Evolutionary conservation across 495 filamentous ascomycete genomes (phyloP), one percentile per base, ranked within the genome.

Genomic region (Parmelia sp.): DNA sequence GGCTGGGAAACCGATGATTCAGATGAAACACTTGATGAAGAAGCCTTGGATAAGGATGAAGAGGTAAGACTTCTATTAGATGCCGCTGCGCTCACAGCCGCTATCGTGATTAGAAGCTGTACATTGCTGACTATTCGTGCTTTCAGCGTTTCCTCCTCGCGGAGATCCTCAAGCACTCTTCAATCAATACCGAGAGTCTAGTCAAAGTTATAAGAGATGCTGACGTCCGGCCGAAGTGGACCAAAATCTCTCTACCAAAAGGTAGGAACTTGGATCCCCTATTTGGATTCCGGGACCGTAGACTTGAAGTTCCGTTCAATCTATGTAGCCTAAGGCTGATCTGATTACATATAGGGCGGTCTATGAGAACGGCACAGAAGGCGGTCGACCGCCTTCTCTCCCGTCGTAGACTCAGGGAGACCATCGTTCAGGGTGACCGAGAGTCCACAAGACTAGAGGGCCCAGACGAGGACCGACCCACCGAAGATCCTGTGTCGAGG

Each of bases 91-190:
- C 33, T 40, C 23, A 5, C 11, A 14, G 17, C 0, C 37, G 31
- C 19, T 31, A 21, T 8, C 4, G 27, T 58, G 31, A 6, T 36
- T 19, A n/a, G 35, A 27, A 21, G 21, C 14, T 25, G 23, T 27
- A 15, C n/a, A 25, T 21, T 25, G 35, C 57, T 59, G 27, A 59
- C 57, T 9, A 17, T 17, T 27, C 17, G 19, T 17, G 2, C n/a
- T 59, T 59, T 3, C 35, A 59, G 57, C 57, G 57, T 29, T 59
- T 42, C n/a, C 35, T 59, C 39, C 57, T 59, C 5, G 21, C 57
- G 10, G 57, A 59, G n/a, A 17, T 59, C 15, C 57, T 59, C 10
- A 59, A 59, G 27, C 10, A 25, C 11, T 59, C 57, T n/a, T 59
- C 57, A n/a, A 27, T 59, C 27, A 25, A 59, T 17, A 42, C 27